Conservation (phyloP, 805 yeast species). For the Teunomyces stri region DNA sequence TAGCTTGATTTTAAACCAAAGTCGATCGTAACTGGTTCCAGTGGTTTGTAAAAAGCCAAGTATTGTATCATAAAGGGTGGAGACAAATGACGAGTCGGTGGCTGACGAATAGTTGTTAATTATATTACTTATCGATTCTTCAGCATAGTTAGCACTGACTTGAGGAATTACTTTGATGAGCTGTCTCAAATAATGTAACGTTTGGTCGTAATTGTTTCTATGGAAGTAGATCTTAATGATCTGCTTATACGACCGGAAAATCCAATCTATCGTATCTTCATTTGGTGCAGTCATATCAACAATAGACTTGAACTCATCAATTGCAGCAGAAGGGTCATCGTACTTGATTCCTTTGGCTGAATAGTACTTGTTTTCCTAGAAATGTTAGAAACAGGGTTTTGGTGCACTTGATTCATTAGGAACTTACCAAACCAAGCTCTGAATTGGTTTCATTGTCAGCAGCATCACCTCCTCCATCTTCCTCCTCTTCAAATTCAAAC, state of each 20-base stretch:
- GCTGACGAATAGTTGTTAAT: slow-evolving; percentile 31
- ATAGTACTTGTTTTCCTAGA: slow-evolving; percentile 31
- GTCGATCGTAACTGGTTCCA: slow-evolving; percentile 13
- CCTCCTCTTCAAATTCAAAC: slow-evolving; percentile 16
- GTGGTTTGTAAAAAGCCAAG: slow-evolving; percentile 19
- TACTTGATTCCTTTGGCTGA: slow-evolving; percentile 39
- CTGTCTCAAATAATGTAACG: slow-evolving; percentile 20
- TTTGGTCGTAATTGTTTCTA: slow-evolving; percentile 19
- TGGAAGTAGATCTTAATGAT: slow-evolving; percentile 34
- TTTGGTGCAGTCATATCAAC: slow-evolving; percentile 8
- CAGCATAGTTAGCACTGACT: slow-evolving; percentile 36
- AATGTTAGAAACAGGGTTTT: slow-evolving; percentile 14
- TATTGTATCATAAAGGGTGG: slow-evolving; percentile 29
- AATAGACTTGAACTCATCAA: slow-evolving; percentile 19
- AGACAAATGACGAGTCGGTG: slow-evolving; percentile 26
- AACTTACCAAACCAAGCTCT: slow-evolving; percentile 6
- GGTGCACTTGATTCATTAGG: background rate
- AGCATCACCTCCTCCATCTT: slow-evolving; percentile 8
- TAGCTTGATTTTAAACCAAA: slow-evolving; percentile 46
- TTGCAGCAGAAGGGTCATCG: slow-evolving; percentile 26
- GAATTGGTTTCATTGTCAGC: slow-evolving; percentile 3
- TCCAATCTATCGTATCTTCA: slow-evolving; percentile 26
- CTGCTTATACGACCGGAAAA: slow-evolving; percentile 41
- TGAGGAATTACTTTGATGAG: slow-evolving; percentile 22
- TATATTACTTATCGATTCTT: slow-evolving; percentile 38